Base-by-base conservation (phyloP, 106 monocot genomes). In the Iris macrosiphon region DNA sequence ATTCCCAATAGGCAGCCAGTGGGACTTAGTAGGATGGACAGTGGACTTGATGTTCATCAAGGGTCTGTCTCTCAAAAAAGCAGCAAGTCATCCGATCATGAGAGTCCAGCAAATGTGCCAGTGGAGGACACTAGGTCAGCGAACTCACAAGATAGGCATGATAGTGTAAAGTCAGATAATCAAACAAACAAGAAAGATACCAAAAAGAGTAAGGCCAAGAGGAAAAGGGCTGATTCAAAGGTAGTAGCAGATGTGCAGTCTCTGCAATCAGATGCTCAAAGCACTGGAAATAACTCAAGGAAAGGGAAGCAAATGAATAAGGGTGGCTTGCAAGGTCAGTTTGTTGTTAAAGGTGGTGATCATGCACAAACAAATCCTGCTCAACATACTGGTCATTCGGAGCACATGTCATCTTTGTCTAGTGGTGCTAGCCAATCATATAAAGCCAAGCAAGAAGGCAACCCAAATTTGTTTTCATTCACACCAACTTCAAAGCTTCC, bases 191-290 rank as follows among this genome's bases (percentile, higher is more conserved):
- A 69, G 59, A 81, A 70, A 46, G 75, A 66, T 25, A 63, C 42
- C 30, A 82, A 79, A 49, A 87, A 78, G 59, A 49, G 74, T 60
- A 47, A 31, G 40, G 32, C 62, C 31, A 99, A 99, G 75, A 28
- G 98, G 54, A 98, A 98, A 80, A 99, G 83, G 55, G 41, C 63
- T 47, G 82, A 90, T 52, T 66, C 77, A 27, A 90, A 75, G 78
- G 63, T 65, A 31, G 52, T 72, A 19, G 58, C 63, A 12, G 73
- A 83, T 50, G 46, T 54, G 28, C 75, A 72, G 24, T 69, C 70
- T 56, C 72, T 79, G 41, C 69, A 75, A 51, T 68, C 87, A 34
- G 87, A 81, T 64, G 60, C 64, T 60, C 45, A 46, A 12, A 55
- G 72, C 31, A 66, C 74, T 45, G 63, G 72, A 35, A 63, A 66